phyloP scores from a whole-genome alignment of 2,329 filamentous ascomycete species.

The Aureobasidium vineae region DNA sequence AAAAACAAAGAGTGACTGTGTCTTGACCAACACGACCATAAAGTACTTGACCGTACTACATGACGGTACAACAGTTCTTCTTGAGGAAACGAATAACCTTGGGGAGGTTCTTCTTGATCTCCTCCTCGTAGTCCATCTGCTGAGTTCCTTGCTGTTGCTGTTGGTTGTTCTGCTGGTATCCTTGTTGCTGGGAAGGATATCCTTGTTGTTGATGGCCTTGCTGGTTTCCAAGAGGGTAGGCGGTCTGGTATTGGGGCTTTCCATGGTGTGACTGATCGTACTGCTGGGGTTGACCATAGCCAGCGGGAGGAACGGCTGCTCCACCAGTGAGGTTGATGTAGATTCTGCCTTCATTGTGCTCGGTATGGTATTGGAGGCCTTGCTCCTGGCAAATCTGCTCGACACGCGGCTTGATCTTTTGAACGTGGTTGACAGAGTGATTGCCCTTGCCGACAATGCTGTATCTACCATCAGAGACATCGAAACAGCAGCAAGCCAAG shows the following conservation, averaged over 20 bases:
- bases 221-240: conserved; percentile 43
- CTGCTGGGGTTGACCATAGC: conserved; percentile 35
- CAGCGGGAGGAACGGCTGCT: conserved; percentile 53
- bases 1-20: neutral
- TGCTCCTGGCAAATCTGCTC: conserved; percentile 82
- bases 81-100: conserved; percentile 63
- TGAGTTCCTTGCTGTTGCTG: conserved; percentile 44
- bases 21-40: neutral
- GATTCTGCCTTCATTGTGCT: conserved; percentile 85
- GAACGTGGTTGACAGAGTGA: conserved; percentile 75
- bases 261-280: conserved; percentile 50
- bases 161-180: conserved; percentile 48
- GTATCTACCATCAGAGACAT: conserved; percentile 1
- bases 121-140: conserved; percentile 58
- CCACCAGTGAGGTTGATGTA: conserved; percentile 83
- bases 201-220: conserved; percentile 44
- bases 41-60: conserved; percentile 51
- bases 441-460: conserved; percentile 93
- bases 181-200: conserved; percentile 45
- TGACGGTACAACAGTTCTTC: conserved; percentile 66
- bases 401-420: conserved; percentile 94
- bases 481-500: neutral
- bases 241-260: conserved; percentile 42
- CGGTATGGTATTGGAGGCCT: conserved; percentile 77
- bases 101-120: conserved; percentile 61